A percentile compares a stretch with the other conserved stretches of the same genome.
phyloP scores from a whole-genome alignment of 2,329 filamentous ascomycete species.

The Aspergillus ustus region DNA sequence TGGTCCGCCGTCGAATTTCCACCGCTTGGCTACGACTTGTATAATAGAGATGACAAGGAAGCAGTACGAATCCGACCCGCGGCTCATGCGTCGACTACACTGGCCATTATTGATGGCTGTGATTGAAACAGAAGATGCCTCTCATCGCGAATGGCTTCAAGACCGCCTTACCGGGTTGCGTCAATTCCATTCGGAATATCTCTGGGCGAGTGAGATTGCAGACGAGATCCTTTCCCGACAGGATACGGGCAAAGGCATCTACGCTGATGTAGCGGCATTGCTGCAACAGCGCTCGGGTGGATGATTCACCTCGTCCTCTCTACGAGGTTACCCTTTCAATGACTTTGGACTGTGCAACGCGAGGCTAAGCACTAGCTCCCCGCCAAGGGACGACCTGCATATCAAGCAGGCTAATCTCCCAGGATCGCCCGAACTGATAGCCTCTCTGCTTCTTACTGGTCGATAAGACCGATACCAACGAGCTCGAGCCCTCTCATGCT shows the following conservation, averaged over 20 bases:
- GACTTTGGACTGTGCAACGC: not conserved
- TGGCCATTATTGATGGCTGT: conserved; percentile 41
- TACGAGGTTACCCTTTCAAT: not conserved
- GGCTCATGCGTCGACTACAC: conserved; percentile 36
- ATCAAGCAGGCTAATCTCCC: not conserved
- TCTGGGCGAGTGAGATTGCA: conserved; percentile 35
- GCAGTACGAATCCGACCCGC: conserved; percentile 36
- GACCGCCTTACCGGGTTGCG: conserved; percentile 36
- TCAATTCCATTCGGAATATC: conserved; percentile 35
- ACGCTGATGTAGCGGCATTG: conserved; percentile 34
- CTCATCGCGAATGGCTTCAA: conserved; percentile 37
- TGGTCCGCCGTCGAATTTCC: conserved; percentile 25
- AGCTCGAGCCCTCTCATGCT: conserved; percentile 1
- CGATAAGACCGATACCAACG: not conserved
- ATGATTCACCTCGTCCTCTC: conserved; percentile 17
- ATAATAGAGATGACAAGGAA: conserved; percentile 41
- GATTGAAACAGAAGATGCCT: conserved; percentile 36
- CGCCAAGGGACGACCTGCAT: not conserved
- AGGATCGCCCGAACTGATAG: conserved; percentile 14
- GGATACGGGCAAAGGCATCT: conserved; percentile 28
- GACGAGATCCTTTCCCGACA: conserved; percentile 35
- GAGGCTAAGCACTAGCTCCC: not conserved
- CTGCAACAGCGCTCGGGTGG: conserved; percentile 23
- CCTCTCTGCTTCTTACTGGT: conserved; percentile 11
- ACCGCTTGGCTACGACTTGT: conserved; percentile 34